Base-by-base conservation (phyloP, 2,329 filamentous ascomycete genomes). In the Colletotrichum lini region DNA sequence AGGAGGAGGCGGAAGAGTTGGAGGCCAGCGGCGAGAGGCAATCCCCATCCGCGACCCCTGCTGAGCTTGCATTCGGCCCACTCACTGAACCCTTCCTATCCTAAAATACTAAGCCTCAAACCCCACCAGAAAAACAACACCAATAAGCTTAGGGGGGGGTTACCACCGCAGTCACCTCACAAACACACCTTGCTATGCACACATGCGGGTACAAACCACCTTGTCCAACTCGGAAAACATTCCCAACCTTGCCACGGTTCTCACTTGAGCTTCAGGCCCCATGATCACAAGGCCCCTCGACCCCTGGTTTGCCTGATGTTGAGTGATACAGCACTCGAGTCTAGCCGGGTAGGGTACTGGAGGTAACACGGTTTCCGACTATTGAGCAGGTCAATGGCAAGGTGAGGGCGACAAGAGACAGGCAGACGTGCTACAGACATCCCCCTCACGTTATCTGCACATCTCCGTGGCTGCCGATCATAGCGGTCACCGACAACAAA, bases 121-220 rank as follows among this genome's bases (percentile, higher is more conserved):
- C 53, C 38, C 69, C 58, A 64, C 69, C 47, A 16, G 59, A 68
- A 71, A 71, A 63, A 68, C 57, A 68, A 71, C 52, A 64, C 65
- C 65, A 54, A 49, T 38, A 61, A 61, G 59, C 45, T 49, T n/a
- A 40, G 16, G 47, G 60, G 47, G 60, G 30, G 10, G 44, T 26
- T 45, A 47, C 44, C 44, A 35, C 30, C 13, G 44, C 45, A 53
- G 44, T 16, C 21, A 53, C 49, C 38, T 9, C 35, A 49, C 38
- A 38, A 23, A 21, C 12, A 18, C 15, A 61, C 56, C 61, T 50
- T 26, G 26, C 4, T 26, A 26, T 26, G 26, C 26, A 26, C 26
- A 26, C 26, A 26, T 26, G 26, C 26, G 26, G 26, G 26, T 16
- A 45, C 42, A 45, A 16, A 16, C 42, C 15, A 45, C 42, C 42